Evolutionary conservation across 2,329 filamentous ascomycete species (phyloP).

Genomic region (Allantophomopsis lycopodina): DNA sequence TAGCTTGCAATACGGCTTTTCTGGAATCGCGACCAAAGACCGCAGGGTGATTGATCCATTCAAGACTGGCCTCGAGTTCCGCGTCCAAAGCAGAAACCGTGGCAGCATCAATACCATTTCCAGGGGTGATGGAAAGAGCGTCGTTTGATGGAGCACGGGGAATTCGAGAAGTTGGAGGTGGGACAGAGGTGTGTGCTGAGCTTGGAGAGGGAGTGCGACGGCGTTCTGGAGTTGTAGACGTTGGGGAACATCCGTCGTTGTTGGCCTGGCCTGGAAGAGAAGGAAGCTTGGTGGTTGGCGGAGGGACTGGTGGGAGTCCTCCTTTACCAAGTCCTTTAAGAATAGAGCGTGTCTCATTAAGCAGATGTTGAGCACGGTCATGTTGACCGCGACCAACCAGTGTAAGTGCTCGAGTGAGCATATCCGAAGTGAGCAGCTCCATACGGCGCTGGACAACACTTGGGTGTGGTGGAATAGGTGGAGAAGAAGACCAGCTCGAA

Average conservation of each 20-base stretch:
- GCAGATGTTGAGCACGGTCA: conserved; percentile 81
- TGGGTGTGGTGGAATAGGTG: conserved; percentile 88
- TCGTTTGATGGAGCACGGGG: conserved; percentile 38
- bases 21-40: conserved; percentile 88
- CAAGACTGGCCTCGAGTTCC: conserved; percentile 78
- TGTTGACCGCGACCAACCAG: conserved; percentile 85
- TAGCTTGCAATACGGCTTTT: conserved; percentile 91
- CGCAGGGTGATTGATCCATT: conserved; percentile 96
- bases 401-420: conserved; percentile 85
- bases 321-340: conserved; percentile 93
- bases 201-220: conserved; percentile 25
- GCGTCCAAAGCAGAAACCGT: conserved; percentile 81
- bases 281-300: conserved; percentile 27
- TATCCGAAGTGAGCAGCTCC: conserved; percentile 95
- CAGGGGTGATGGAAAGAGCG: conserved; percentile 30
- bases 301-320: conserved; percentile 77
- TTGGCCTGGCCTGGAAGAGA: conserved; percentile 2
- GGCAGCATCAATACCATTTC: conserved; percentile 58
- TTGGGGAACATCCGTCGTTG: conserved; percentile 11
- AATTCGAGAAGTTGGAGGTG: conserved; percentile 22
- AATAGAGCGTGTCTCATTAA: conserved; percentile 89
- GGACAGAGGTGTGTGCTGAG: conserved; percentile 20
- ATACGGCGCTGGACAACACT: conserved; percentile 92
- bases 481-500: conserved; percentile 47
- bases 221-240: conserved; percentile 17